phyloP scores from a whole-genome alignment of 495 filamentous ascomycete species.

The Copromyces sp. region DNA sequence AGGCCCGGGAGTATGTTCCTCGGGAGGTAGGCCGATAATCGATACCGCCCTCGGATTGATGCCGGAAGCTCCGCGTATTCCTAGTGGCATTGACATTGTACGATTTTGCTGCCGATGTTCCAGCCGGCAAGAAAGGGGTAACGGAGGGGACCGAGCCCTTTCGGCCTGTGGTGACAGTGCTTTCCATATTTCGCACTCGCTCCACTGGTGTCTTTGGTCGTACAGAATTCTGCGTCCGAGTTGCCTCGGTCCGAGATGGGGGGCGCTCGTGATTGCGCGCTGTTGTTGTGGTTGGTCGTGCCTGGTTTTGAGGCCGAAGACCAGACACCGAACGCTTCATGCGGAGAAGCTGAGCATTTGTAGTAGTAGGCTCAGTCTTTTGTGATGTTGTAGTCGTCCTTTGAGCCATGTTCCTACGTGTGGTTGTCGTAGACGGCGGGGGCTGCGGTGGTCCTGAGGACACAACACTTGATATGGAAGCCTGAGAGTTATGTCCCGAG shows the following conservation, averaged over 20 bases:
- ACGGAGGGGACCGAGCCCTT: slow-evolving; percentile 42
- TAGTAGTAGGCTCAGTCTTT: slow-evolving; percentile 53
- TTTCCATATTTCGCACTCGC: slow-evolving; percentile 42
- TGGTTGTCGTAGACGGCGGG: slow-evolving; percentile 48
- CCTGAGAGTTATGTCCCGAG: slow-evolving; percentile 55
- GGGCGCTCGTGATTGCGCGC: slow-evolving; percentile 40
- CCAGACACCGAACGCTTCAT: slow-evolving; percentile 82
- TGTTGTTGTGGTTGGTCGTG: slow-evolving; percentile 25
- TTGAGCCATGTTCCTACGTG: slow-evolving; percentile 46
- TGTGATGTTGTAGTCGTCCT: slow-evolving; percentile 45
- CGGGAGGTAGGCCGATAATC: slow-evolving; percentile 46
- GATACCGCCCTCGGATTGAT: slow-evolving; percentile 55
- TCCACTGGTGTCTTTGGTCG: slow-evolving; percentile 70
- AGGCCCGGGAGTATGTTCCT: slow-evolving; percentile 36
- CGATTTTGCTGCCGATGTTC: slow-evolving; percentile 60
- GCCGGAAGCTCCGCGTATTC: slow-evolving; percentile 54
- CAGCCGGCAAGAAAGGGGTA: slow-evolving; percentile 66
- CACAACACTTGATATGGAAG: slow-evolving; percentile 43
- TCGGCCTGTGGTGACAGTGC: slow-evolving; percentile 40
- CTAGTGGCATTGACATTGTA: slow-evolving; percentile 65
- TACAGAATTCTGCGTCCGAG: slow-evolving; percentile 31
- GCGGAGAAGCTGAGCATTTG: slow-evolving; percentile 62
- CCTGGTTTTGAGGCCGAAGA: slow-evolving; percentile 48
- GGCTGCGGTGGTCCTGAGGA: slow-evolving; percentile 28
- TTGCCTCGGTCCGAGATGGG: slow-evolving; percentile 31